A percentile compares a stretch with the other conserved stretches of the same genome.
Evolutionary conservation across 2,329 filamentous ascomycete species (phyloP).

Genomic region (Orbilia quercus): DNA sequence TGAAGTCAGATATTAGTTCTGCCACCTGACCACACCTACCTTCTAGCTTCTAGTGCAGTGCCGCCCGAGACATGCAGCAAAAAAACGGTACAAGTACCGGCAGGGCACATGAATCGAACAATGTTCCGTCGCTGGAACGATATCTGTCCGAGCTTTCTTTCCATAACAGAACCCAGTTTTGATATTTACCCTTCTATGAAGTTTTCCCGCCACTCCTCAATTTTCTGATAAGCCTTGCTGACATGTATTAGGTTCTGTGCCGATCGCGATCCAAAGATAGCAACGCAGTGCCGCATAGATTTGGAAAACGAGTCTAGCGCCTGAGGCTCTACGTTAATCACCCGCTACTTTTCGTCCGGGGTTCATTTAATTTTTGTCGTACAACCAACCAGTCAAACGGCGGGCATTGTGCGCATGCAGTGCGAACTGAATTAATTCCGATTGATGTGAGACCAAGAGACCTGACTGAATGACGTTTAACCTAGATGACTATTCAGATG

Average conservation of each 20-base stretch:
- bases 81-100: conserved; percentile 4
- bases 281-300: conserved; percentile 12
- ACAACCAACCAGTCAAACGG: too few species aligned
- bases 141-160: too few species aligned
- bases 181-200: too few species aligned
- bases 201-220: neutral
- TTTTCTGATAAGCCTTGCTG: conserved; percentile 32
- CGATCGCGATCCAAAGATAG: conserved; percentile 9
- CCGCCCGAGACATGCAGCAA: conserved; percentile 31
- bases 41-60: neutral
- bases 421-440: too few species aligned
- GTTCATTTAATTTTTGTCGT: conserved; percentile 16
- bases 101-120: conserved; percentile 1
- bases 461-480: too few species aligned
- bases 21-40: conserved; percentile 12
- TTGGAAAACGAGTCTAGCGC: conserved; percentile 27
- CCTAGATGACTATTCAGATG: too few species aligned
- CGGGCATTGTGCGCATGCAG: too few species aligned
- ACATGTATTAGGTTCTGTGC: neutral
- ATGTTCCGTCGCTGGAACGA: too few species aligned
- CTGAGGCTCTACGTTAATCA: conserved; percentile 30
- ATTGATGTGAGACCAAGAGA: too few species aligned
- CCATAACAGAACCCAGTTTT: neutral
- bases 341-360: neutral
- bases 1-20: conserved; percentile 44